Percentiles rank a stretch among this genome's conserved stretches.
Conservation (phyloP, 1,284 basidiomycete genomes). For the Trichosporon sp. region DNA sequence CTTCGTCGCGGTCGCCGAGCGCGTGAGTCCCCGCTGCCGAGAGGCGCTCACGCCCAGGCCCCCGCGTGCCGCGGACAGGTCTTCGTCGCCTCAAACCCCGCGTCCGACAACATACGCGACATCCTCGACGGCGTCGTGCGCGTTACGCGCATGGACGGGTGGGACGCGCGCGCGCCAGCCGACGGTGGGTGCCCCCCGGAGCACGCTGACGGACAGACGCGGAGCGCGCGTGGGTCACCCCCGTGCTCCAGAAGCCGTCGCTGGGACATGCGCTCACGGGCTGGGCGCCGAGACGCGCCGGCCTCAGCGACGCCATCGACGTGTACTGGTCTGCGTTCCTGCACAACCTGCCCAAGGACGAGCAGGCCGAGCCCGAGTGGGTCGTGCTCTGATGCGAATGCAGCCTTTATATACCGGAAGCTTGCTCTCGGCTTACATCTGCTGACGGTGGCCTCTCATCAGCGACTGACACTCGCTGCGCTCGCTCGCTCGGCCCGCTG, state of each 20-base stretch:
- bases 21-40: slow-evolving; percentile 21
- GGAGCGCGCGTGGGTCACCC: slow-evolving; percentile 35
- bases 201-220: slow-evolving; percentile 19
- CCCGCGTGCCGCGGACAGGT: slow-evolving; percentile 50
- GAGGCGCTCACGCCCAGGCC: slow-evolving; percentile 24
- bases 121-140: slow-evolving; percentile 52
- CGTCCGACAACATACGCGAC: slow-evolving; percentile 53
- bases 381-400: neutral
- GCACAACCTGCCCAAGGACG: neutral
- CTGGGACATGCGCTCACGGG: slow-evolving; percentile 53
- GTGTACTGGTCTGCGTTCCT: slow-evolving; percentile 44
- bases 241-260: slow-evolving; percentile 45
- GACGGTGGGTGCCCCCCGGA: neutral
- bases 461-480: neutral
- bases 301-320: slow-evolving; percentile 53
- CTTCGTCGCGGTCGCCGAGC: slow-evolving; percentile 53
- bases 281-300: slow-evolving; percentile 54
- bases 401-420: slow-evolving; percentile 1
- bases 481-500: too few relatives aligned
- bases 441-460: too few relatives aligned
- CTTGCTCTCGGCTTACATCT: neutral
- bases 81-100: slow-evolving; percentile 54
- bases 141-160: slow-evolving; percentile 45
- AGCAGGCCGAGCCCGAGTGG: neutral
- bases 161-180: slow-evolving; percentile 18